Evolutionary conservation across 116 monocot genomes (phyloP).

Genomic region (Trichopus zeylanicus): DNA sequence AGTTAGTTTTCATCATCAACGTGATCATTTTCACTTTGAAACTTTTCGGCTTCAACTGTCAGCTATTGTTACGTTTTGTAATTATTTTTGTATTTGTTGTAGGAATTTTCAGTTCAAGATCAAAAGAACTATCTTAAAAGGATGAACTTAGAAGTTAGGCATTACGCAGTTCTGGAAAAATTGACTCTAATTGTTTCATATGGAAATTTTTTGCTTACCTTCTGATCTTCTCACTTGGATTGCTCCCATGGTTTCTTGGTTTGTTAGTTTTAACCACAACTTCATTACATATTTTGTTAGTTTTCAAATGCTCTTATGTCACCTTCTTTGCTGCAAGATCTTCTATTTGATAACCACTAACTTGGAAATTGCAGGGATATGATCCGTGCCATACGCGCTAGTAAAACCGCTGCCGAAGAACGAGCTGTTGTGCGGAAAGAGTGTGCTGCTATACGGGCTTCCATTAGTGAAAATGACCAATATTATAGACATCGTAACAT

Average conservation of each 20-base stretch:
- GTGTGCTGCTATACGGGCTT: conserved; percentile 94
- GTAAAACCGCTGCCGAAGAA: conserved; percentile 99
- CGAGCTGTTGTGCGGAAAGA: conserved; percentile 97
- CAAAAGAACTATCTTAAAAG: background rate
- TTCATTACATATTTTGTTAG: too few species aligned
- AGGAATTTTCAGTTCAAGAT: too few species aligned
- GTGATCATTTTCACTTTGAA: too few species aligned
- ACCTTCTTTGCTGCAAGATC: too few species aligned
- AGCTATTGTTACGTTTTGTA: too few species aligned
- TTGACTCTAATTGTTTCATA: background rate
- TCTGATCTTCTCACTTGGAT: too few species aligned
- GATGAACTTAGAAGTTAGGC: background rate
- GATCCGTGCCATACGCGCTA: conserved; percentile 96
- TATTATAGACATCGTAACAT: conserved; percentile 96
- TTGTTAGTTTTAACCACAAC: too few species aligned
- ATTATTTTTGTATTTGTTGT: too few species aligned
- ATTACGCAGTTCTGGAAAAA: background rate
- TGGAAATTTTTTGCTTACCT: background rate
- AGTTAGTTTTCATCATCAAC: too few species aligned
- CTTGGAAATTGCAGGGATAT: conserved; percentile 80
- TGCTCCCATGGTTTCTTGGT: too few species aligned
- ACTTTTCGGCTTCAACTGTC: too few species aligned
- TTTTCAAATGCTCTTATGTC: background rate
- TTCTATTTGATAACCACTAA: too few species aligned
- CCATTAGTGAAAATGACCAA: conserved; percentile 94